These are phyloP conservation scores for Russula brevipes DNA, from an alignment of 768 basidiomycete species.

Conservation along the genomic window DNA sequence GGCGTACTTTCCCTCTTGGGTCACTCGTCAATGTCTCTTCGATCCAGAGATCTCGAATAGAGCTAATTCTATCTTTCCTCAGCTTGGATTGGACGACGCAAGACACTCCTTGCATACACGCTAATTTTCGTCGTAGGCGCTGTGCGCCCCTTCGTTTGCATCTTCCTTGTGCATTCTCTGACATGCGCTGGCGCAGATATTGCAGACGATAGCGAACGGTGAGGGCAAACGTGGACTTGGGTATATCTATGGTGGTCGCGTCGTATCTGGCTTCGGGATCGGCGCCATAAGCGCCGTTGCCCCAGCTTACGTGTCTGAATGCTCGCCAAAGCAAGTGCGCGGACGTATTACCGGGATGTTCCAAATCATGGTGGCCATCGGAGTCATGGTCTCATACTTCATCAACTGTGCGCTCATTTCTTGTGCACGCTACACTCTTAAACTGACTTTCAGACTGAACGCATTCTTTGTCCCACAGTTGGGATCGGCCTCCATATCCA, in stretches of 20 bases:
- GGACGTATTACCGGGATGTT: slow-evolving; percentile 82
- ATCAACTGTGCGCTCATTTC: slow-evolving; percentile 54
- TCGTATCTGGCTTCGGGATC: slow-evolving; percentile 74
- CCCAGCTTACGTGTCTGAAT: slow-evolving; percentile 83
- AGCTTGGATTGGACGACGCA: slow-evolving; percentile 64
- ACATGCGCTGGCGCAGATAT: slow-evolving; percentile 40
- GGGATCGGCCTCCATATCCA: slow-evolving; percentile 54
- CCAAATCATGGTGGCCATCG: slow-evolving; percentile 82
- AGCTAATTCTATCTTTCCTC: not conserved
- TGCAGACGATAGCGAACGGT: slow-evolving; percentile 62
- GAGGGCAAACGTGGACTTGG: slow-evolving; percentile 50
- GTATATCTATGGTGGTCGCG: slow-evolving; percentile 77
- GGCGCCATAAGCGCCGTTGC: slow-evolving; percentile 81
- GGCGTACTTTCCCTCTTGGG: too few species aligned
- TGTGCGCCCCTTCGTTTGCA: slow-evolving; percentile 37
- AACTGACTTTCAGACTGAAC: not conserved
- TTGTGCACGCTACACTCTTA: not conserved
- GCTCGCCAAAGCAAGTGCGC: slow-evolving; percentile 79
- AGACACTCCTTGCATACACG: slow-evolving; percentile 56
- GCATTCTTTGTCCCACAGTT: slow-evolving; percentile 34
- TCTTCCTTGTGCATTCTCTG: not conserved
- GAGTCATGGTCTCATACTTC: slow-evolving; percentile 83
- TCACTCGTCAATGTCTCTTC: too few species aligned
- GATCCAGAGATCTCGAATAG: not conserved
- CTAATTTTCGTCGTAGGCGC: slow-evolving; percentile 68